A percentile compares a stretch with the other conserved stretches of the same genome.
Conservation (phyloP, 1,284 basidiomycete species). For the Farysia itapuensis region DNA sequence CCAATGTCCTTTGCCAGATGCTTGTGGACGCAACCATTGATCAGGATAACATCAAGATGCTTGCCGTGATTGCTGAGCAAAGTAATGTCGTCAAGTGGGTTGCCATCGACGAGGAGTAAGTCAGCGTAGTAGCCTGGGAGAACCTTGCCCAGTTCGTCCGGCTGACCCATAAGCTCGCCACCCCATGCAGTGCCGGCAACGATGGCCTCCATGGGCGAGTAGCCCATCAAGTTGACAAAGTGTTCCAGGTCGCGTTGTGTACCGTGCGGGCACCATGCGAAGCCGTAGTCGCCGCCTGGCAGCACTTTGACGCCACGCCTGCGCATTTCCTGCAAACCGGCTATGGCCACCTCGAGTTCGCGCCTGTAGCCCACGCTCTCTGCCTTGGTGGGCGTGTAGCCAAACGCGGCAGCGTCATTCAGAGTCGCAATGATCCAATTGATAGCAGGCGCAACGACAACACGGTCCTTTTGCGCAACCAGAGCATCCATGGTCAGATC, state of each 20-base stretch:
- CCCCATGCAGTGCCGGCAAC: conserved; percentile 60
- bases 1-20: background rate
- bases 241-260: conserved; percentile 61
- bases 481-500: background rate
- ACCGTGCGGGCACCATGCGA: conserved; percentile 61
- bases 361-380: background rate
- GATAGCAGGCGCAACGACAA: background rate
- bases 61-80: background rate
- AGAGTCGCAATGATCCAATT: background rate
- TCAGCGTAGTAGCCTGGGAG: background rate
- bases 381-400: background rate
- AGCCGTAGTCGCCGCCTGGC: conserved; percentile 23
- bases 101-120: background rate
- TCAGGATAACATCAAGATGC: background rate
- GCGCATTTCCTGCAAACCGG: background rate
- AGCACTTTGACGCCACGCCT: conserved; percentile 42
- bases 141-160: background rate
- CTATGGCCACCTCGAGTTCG: background rate
- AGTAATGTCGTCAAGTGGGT: background rate
- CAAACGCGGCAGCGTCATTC: background rate
- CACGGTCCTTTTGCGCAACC: background rate
- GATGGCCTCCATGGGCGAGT: conserved; percentile 61
- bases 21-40: background rate
- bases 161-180: conserved; percentile 57
- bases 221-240: conserved; percentile 60